A percentile compares a stretch with the other conserved stretches of the same genome.
These are phyloP conservation scores for Neurospora sp. DNA, from an alignment of 495 filamentous ascomycete genomes.

Conservation along the genomic window DNA sequence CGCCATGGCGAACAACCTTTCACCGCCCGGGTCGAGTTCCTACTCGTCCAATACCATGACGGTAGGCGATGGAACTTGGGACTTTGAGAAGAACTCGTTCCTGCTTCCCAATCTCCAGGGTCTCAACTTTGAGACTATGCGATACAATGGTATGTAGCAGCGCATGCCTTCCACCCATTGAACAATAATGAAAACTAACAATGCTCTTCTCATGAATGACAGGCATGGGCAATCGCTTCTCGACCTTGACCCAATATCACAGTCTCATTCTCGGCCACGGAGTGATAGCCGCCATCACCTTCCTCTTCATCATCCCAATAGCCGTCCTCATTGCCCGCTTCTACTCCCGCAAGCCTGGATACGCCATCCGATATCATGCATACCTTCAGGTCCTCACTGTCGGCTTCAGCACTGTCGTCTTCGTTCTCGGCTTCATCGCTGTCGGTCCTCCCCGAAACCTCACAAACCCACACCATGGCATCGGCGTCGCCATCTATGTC, in stretches of 20 bases:
- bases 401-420: constrained; percentile 56
- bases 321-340: constrained; percentile 74
- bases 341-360: constrained; percentile 44
- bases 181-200: constrained; percentile 1
- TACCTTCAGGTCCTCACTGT: constrained; percentile 80
- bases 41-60: constrained; percentile 75
- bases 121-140: constrained; percentile 87
- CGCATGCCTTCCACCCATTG: background rate
- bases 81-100: constrained; percentile 71
- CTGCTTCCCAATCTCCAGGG: constrained; percentile 78
- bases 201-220: background rate
- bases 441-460: constrained; percentile 66
- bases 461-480: constrained; percentile 91
- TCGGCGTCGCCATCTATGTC: constrained; percentile 82
- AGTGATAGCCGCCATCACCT: constrained; percentile 76
- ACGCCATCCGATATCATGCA: constrained; percentile 68
- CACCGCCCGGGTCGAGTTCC: constrained; percentile 68
- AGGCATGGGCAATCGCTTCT: constrained; percentile 92
- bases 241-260: constrained; percentile 64
- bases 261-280: constrained; percentile 73
- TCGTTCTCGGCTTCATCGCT: constrained; percentile 69
- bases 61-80: constrained; percentile 92
- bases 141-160: constrained; percentile 68
- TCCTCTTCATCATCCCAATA: constrained; percentile 70
- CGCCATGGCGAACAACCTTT: constrained; percentile 48